Conservation (phyloP, 768 basidiomycete genomes). For the Wakefieldia striispora region DNA sequence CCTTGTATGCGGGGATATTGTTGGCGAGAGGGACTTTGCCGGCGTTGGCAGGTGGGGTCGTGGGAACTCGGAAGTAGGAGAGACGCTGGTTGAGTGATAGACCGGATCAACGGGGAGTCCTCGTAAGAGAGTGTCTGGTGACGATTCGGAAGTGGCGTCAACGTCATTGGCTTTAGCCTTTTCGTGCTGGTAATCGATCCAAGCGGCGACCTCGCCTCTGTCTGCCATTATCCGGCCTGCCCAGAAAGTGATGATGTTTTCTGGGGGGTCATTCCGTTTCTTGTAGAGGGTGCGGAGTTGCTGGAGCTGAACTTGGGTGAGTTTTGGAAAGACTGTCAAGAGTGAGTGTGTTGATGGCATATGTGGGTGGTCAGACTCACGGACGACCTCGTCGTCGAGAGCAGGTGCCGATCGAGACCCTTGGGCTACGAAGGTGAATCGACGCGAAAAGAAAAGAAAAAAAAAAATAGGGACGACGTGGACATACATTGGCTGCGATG, state of each 20-base stretch:
- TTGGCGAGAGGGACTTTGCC: constrained; percentile 24
- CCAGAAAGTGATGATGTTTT: constrained; percentile 27
- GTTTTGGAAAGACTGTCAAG: constrained; percentile 25
- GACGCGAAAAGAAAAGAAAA: no score
- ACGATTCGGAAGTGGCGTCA: background rate
- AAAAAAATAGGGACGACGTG: no score
- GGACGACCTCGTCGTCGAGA: constrained; percentile 25
- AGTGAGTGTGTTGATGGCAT: constrained; percentile 2
- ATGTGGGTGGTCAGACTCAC: constrained; percentile 15
- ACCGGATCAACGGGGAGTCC: background rate
- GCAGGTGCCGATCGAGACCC: background rate
- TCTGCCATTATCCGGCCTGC: constrained; percentile 22
- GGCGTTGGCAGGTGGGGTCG: constrained; percentile 30
- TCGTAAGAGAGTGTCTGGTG: constrained; percentile 11
- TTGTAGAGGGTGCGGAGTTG: constrained; percentile 20
- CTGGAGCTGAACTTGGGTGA: constrained; percentile 21
- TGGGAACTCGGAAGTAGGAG: constrained; percentile 11
- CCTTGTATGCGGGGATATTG: constrained; percentile 7
- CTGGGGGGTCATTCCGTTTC: constrained; percentile 14
- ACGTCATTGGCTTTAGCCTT: constrained; percentile 12
- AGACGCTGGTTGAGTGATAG: no score
- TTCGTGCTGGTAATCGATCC: constrained; percentile 30
- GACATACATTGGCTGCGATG: constrained; percentile 7
- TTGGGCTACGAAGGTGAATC: no score
- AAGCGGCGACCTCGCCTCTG: constrained; percentile 16